Percentiles rank a stretch among this genome's conserved stretches.
phyloP scores from a whole-genome alignment of 305 asterid genomes.

The Fraxinus greggii region DNA sequence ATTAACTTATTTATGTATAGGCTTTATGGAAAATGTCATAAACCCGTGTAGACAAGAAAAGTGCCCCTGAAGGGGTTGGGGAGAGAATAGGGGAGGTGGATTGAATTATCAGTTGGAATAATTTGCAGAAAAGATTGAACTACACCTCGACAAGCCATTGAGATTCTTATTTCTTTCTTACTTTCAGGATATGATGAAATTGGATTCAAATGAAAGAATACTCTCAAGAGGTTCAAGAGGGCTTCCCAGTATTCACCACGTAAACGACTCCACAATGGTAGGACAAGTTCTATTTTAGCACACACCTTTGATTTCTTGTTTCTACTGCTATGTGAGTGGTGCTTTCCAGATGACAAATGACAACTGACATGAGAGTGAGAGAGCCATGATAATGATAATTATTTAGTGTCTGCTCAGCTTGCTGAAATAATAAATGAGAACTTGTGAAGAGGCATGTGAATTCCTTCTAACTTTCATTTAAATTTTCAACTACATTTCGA shows the following conservation, averaged over 20 bases:
- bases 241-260: slow-evolving; percentile 80
- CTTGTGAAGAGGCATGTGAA: not conserved
- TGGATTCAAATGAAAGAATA: slow-evolving; percentile 66
- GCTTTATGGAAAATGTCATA: not conserved
- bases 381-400: not conserved
- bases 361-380: not conserved
- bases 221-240: slow-evolving; percentile 69
- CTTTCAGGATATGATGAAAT: slow-evolving; percentile 86
- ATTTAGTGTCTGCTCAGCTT: not conserved
- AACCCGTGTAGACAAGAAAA: not conserved
- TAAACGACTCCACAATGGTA: slow-evolving; percentile 78
- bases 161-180: slow-evolving; percentile 16
- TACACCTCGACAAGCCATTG: not conserved
- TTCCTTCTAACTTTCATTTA: not conserved
- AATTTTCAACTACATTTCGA: not conserved
- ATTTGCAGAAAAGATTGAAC: not conserved
- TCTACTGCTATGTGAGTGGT: not conserved
- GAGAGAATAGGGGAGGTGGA: not conserved
- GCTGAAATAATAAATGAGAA: not conserved
- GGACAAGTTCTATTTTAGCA: not conserved
- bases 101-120: not conserved
- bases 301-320: not conserved
- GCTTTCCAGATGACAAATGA: not conserved
- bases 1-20: not conserved
- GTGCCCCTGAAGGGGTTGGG: not conserved